phyloP scores from a whole-genome alignment of 257 asterid genomes.

The Jacaranda mimosifolia region DNA sequence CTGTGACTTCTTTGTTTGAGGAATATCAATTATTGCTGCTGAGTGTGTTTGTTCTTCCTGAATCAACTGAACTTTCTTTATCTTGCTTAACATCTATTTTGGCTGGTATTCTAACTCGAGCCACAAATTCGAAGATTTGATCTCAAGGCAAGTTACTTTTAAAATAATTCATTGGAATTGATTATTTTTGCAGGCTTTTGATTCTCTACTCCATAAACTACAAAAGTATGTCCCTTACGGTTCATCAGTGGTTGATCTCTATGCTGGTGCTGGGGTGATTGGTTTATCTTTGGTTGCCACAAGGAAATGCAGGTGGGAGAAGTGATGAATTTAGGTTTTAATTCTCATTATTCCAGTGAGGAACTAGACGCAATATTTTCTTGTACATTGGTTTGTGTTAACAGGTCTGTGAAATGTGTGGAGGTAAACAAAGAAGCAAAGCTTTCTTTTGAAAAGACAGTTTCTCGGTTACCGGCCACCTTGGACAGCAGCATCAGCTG shows the following conservation, averaged over 20 bases:
- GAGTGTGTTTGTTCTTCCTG: constrained; percentile 28
- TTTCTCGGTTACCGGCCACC: constrained; percentile 71
- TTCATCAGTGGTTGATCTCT: constrained; percentile 90
- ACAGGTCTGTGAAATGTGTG: constrained; percentile 93
- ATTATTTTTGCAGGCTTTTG: constrained; percentile 77
- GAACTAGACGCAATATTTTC: neutral
- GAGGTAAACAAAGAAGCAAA: constrained; percentile 94
- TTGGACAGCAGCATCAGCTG: constrained; percentile 83
- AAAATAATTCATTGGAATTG: constrained; percentile 18
- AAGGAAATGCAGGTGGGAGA: constrained; percentile 82
- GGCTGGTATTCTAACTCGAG: constrained; percentile 17
- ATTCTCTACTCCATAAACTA: constrained; percentile 76
- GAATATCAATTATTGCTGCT: constrained; percentile 27
- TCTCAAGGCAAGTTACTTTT: constrained; percentile 15
- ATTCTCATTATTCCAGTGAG: constrained; percentile 26
- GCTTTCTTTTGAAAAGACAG: constrained; percentile 84
- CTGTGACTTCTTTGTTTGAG: constrained; percentile 24
- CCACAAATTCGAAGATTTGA: constrained; percentile 14
- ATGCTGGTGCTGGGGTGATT: constrained; percentile 98
- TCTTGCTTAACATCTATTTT: constrained; percentile 8
- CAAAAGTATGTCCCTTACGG: constrained; percentile 85
- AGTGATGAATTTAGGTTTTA: constrained; percentile 30
- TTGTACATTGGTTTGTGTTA: constrained; percentile 9
- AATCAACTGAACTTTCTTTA: neutral
- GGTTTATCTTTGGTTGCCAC: constrained; percentile 87